A percentile compares a stretch with the other conserved stretches of the same genome.
Evolutionary conservation across 2,329 filamentous ascomycete species (phyloP).

Genomic region (Pestalotiopsis sp.): DNA sequence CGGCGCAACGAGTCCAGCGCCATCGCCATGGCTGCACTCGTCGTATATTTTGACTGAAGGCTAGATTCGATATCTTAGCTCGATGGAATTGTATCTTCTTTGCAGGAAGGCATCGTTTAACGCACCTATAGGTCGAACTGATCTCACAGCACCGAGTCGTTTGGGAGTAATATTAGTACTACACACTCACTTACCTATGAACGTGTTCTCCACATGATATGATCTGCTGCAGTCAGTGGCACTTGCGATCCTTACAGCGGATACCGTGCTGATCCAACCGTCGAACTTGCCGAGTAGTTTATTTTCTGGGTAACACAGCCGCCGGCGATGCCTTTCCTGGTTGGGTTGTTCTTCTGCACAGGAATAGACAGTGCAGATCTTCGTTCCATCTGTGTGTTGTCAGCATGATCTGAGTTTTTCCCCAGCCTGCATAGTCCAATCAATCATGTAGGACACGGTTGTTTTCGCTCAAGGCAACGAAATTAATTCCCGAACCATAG

Average conservation of each 20-base stretch:
- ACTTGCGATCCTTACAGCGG: neutral
- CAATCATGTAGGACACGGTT: neutral
- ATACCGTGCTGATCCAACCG: neutral
- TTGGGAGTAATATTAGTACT: neutral
- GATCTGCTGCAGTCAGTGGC: neutral
- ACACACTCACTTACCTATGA: neutral
- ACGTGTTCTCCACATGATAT: neutral
- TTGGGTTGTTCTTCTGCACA: neutral
- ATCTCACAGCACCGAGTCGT: neutral
- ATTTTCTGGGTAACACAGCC: neutral
- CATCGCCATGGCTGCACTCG: neutral
- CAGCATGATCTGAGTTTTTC: neutral
- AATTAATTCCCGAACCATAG: neutral
- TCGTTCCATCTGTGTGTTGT: neutral
- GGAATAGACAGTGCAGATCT: neutral
- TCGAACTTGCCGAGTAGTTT: neutral
- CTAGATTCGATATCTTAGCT: neutral
- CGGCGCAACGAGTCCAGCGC: constrained; percentile 15
- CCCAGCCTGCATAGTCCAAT: neutral
- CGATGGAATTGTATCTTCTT: neutral
- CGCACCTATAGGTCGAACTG: neutral
- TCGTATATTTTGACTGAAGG: neutral
- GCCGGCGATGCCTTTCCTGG: neutral
- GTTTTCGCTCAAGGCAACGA: neutral
- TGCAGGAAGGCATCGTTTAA: neutral